Conservation (phyloP, 108 stramenopile species). For the Cylindrotheca closterium region DNA sequence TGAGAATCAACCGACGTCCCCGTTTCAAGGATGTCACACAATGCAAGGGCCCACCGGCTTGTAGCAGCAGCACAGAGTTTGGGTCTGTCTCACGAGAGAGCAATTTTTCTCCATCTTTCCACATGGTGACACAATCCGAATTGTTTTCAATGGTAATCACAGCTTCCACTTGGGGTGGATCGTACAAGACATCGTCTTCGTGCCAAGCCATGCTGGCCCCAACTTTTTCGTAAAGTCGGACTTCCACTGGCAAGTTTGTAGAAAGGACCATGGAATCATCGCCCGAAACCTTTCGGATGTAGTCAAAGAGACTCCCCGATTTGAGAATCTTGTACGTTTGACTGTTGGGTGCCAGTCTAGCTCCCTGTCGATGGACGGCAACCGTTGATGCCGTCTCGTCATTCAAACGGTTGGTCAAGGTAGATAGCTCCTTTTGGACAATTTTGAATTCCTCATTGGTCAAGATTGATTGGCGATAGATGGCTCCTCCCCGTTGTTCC, state of each 20-base stretch:
- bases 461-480: conserved; percentile 67
- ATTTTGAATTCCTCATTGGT: conserved; percentile 38
- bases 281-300: conserved; percentile 34
- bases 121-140: conserved; percentile 79
- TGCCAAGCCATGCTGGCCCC: conserved; percentile 82
- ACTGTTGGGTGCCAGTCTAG: conserved; percentile 19
- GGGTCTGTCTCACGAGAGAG: conserved; percentile 40
- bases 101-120: conserved; percentile 22
- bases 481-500: conserved; percentile 47
- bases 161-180: conserved; percentile 70
- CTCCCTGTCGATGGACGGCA: conserved; percentile 61
- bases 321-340: conserved; percentile 41
- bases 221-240: conserved; percentile 64
- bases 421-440: conserved; percentile 25
- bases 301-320: conserved; percentile 43
- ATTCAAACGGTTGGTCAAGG: conserved; percentile 13
- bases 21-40: conserved; percentile 51
- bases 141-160: conserved; percentile 77
- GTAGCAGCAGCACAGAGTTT: conserved; percentile 42
- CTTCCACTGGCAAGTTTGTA: conserved; percentile 57
- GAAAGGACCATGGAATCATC: conserved; percentile 19
- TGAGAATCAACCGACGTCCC: conserved; percentile 50
- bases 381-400: conserved; percentile 61
- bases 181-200: conserved; percentile 65
- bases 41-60: conserved; percentile 50